Evolutionary conservation across 2,329 filamentous ascomycete species (phyloP).

Genomic region (Botrytis porri): DNA sequence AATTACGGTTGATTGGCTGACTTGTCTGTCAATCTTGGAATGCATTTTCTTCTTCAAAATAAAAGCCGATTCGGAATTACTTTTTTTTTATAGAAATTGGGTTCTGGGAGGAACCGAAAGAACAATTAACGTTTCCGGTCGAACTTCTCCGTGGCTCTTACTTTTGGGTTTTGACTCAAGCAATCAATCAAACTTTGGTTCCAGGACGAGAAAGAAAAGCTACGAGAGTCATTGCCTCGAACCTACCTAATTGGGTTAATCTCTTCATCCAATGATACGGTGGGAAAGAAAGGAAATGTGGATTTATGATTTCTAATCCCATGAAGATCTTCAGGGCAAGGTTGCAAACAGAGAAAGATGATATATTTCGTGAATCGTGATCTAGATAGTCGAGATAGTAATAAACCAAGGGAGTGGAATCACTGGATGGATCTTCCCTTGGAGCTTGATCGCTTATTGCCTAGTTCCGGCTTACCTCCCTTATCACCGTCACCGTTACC

Average conservation of each 20-base stretch:
- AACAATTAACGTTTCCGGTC: background rate
- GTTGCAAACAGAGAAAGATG: background rate
- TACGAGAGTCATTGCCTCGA: background rate
- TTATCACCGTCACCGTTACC: slow-evolving; percentile 3
- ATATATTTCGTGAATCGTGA: background rate
- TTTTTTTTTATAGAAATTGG: background rate
- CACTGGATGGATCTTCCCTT: background rate
- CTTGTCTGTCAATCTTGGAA: background rate
- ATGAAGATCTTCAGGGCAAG: background rate
- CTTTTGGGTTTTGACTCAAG: background rate
- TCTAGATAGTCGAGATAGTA: background rate
- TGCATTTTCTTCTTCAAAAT: background rate
- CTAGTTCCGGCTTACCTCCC: background rate
- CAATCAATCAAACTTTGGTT: background rate
- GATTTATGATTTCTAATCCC: background rate
- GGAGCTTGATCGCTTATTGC: background rate
- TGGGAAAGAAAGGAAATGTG: background rate
- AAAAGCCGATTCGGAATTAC: slow-evolving; percentile 6
- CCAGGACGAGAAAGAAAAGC: background rate
- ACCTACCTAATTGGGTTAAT: background rate
- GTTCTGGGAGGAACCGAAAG: background rate
- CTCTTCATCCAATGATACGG: background rate
- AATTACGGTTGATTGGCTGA: background rate
- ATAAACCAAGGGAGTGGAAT: background rate
- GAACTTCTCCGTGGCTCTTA: background rate